Conservation (phyloP, 2,329 filamentous ascomycete genomes). For the Ceratocystis papillata region DNA sequence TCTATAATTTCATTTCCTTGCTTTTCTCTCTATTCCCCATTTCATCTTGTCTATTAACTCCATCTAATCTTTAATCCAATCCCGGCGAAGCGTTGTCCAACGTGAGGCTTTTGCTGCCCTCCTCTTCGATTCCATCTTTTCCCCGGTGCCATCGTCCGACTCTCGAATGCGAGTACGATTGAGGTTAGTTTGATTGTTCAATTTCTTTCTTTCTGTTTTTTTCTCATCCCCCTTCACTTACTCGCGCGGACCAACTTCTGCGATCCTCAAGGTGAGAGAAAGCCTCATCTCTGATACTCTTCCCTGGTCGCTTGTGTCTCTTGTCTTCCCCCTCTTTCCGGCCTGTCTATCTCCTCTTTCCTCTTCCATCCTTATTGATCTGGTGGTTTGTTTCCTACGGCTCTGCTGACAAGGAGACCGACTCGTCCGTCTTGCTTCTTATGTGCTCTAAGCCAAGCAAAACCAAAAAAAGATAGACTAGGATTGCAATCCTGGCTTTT, state of each 20-base stretch:
- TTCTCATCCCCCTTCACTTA: not conserved
- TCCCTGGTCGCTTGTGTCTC: not conserved
- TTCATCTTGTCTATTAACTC: not conserved
- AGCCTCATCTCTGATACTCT: not conserved
- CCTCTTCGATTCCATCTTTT: not conserved
- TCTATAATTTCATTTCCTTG: not conserved
- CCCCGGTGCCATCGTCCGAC: constrained; percentile 7
- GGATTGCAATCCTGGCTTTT: not conserved
- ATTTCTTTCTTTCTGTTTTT: not conserved
- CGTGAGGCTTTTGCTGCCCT: constrained; percentile 12
- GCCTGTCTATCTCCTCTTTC: not conserved
- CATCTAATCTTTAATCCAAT: not conserved
- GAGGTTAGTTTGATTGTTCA: not conserved
- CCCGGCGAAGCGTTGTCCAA: not conserved
- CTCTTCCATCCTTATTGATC: not conserved
- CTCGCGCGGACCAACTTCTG: not conserved
- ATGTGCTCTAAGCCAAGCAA: not conserved
- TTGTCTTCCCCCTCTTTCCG: not conserved
- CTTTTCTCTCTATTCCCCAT: not conserved
- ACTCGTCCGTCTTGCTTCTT: not conserved
- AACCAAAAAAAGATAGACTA: not conserved
- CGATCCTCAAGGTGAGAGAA: not conserved
- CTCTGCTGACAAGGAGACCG: not conserved
- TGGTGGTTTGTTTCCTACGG: not conserved
- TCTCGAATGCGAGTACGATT: not conserved